These are phyloP conservation scores for Candida koratica DNA, from an alignment of 805 yeast genomes.

Conservation along the genomic window DNA sequence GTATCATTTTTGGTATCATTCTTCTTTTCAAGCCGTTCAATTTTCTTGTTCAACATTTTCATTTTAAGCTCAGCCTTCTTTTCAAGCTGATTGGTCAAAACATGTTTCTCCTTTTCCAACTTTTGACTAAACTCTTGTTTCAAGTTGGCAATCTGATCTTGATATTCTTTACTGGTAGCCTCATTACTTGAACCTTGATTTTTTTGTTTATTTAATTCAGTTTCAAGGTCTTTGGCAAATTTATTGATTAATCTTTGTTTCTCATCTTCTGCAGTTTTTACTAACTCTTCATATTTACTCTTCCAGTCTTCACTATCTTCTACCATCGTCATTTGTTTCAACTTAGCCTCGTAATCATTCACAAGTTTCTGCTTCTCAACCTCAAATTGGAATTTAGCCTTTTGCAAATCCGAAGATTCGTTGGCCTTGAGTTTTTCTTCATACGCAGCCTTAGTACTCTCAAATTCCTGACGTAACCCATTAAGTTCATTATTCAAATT, in stretches of 20 bases:
- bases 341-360: slow-evolving; percentile 12
- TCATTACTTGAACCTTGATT: not conserved
- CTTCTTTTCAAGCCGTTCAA: slow-evolving; percentile 45
- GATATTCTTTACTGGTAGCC: slow-evolving; percentile 13
- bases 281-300: slow-evolving; percentile 18
- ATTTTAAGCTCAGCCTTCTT: slow-evolving; percentile 58
- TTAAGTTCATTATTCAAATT: slow-evolving; percentile 21
- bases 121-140: slow-evolving; percentile 15
- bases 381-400: slow-evolving; percentile 8
- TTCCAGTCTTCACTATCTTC: slow-evolving; percentile 10
- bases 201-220: slow-evolving; percentile 19
- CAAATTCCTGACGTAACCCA: slow-evolving; percentile 14
- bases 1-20: slow-evolving; percentile 6
- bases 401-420: slow-evolving; percentile 5
- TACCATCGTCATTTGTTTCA: slow-evolving; percentile 2
- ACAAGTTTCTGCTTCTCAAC: slow-evolving; percentile 12
- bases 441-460: slow-evolving; percentile 5
- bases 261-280: slow-evolving; percentile 14
- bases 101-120: slow-evolving; percentile 28
- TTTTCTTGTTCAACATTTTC: slow-evolving; percentile 50
- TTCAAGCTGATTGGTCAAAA: slow-evolving; percentile 47
- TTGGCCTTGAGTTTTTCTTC: slow-evolving; percentile 1
- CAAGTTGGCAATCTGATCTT: slow-evolving; percentile 3
- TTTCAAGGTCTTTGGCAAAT: slow-evolving; percentile 21
- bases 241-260: slow-evolving; percentile 17